Evolutionary conservation across 106 monocot species (phyloP).

Genomic region (Amphibolis antarctica): DNA sequence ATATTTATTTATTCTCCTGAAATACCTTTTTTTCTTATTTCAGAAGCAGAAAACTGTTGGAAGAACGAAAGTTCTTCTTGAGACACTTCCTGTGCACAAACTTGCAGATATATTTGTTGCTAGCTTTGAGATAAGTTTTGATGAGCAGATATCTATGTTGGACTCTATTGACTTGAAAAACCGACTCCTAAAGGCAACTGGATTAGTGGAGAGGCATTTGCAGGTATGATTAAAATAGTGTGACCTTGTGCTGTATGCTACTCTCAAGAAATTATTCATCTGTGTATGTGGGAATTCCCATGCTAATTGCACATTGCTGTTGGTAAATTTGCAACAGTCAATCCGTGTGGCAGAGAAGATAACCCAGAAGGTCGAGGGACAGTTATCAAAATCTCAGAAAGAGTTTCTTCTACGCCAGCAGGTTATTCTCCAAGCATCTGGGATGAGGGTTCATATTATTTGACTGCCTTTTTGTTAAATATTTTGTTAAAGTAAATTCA

Average conservation of each 20-base stretch:
- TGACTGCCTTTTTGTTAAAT: too few species aligned
- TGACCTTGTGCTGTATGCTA: not conserved
- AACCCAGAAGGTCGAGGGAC: constrained; percentile 98
- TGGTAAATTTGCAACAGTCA: constrained; percentile 36
- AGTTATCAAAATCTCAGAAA: constrained; percentile 94
- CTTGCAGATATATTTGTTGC: constrained; percentile 99
- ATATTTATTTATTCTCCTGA: too few species aligned
- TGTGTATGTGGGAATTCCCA: not conserved
- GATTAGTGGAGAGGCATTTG: constrained; percentile 85
- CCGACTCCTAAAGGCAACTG: constrained; percentile 80
- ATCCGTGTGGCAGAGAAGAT: constrained; percentile 98
- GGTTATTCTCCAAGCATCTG: constrained; percentile 24
- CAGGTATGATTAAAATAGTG: constrained; percentile 34
- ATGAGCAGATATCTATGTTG: constrained; percentile 95
- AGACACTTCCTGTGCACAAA: constrained; percentile 93
- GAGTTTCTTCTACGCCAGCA: constrained; percentile 96
- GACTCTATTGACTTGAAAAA: constrained; percentile 95
- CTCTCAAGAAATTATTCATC: not conserved
- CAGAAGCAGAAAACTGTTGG: constrained; percentile 99
- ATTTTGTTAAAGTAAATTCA: too few species aligned
- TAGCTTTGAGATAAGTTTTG: constrained; percentile 98
- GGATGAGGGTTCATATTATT: too few species aligned
- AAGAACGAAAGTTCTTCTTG: constrained; percentile 96
- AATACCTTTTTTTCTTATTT: not conserved
- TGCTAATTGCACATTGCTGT: not conserved